Percentiles rank a stretch among this genome's conserved stretches.
phyloP scores from a whole-genome alignment of 2,329 filamentous ascomycete species.

The Tolypocladium sp. region DNA sequence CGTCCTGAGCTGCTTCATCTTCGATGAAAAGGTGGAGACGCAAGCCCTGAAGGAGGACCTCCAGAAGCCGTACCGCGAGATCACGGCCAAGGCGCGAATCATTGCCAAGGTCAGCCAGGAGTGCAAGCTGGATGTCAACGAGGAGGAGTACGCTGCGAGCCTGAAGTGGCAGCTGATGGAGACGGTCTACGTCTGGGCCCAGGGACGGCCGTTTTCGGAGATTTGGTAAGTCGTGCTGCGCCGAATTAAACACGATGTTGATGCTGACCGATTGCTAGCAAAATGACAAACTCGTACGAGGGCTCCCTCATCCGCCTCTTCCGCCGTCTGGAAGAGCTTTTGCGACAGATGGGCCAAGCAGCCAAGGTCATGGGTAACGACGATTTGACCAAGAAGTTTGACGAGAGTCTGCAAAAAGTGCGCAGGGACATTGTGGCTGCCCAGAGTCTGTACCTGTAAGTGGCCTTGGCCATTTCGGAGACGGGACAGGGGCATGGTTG shows the following conservation, averaged over 20 bases:
- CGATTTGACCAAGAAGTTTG: constrained; percentile 87
- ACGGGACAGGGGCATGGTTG: not conserved
- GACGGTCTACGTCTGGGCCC: constrained; percentile 85
- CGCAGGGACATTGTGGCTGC: constrained; percentile 90
- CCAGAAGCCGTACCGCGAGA: constrained; percentile 74
- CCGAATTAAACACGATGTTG: not conserved
- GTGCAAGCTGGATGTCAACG: constrained; percentile 87
- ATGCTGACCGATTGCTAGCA: constrained; percentile 41
- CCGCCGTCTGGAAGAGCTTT: constrained; percentile 84
- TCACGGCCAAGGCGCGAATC: constrained; percentile 76
- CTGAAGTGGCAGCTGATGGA: constrained; percentile 98
- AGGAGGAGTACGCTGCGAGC: constrained; percentile 82
- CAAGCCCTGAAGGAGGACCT: constrained; percentile 73
- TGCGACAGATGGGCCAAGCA: constrained; percentile 91
- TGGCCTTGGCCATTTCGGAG: not conserved
- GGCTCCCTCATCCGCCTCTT: constrained; percentile 94
- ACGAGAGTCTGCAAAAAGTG: constrained; percentile 74
- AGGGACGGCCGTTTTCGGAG: constrained; percentile 80
- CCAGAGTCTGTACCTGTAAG: constrained; percentile 77
- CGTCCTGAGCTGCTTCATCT: constrained; percentile 88
- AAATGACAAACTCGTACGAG: constrained; percentile 99
- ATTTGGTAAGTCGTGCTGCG: constrained; percentile 66
- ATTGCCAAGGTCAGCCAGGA: constrained; percentile 93
- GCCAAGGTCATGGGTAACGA: constrained; percentile 97
- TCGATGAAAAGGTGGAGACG: constrained; percentile 89